Conservation (phyloP, 768 basidiomycete genomes). For the Chiua virens region DNA sequence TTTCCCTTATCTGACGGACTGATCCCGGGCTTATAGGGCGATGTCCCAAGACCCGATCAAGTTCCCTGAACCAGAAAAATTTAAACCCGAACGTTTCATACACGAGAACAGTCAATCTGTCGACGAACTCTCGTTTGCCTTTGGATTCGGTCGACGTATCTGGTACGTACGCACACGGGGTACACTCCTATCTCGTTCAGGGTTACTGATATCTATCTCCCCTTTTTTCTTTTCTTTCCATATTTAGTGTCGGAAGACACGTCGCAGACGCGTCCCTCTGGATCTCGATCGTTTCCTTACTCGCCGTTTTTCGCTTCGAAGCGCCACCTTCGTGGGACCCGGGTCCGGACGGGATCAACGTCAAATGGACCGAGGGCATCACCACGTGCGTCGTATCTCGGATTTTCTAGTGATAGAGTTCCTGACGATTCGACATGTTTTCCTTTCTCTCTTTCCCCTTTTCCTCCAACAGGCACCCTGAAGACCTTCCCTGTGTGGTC, state of each 20-base stretch:
- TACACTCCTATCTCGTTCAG: background rate
- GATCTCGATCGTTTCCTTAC: conserved; percentile 23
- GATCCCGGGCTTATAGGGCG: conserved; percentile 17
- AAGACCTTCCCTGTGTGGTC: conserved; percentile 9
- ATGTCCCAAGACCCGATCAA: conserved; percentile 37
- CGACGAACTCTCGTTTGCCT: conserved; percentile 21
- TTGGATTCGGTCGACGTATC: conserved; percentile 45
- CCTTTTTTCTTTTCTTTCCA: background rate
- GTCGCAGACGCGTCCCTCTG: conserved; percentile 42
- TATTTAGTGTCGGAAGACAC: conserved; percentile 40
- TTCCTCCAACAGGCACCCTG: conserved; percentile 10
- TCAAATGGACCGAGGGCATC: conserved; percentile 19
- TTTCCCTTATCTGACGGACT: background rate
- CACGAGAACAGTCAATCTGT: background rate
- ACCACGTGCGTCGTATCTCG: conserved; percentile 6
- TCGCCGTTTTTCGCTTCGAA: conserved; percentile 18
- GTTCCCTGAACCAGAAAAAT: conserved; percentile 38
- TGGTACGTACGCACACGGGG: conserved; percentile 2
- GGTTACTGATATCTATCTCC: background rate
- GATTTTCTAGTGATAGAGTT: too few species aligned
- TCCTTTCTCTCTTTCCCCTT: background rate
- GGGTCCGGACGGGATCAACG: conserved; percentile 19
- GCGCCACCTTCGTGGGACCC: conserved; percentile 13
- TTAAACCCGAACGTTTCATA: conserved; percentile 40
- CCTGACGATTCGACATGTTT: background rate